Conservation (phyloP, 2,329 filamentous ascomycete species). For the Aspergillus sp. region DNA sequence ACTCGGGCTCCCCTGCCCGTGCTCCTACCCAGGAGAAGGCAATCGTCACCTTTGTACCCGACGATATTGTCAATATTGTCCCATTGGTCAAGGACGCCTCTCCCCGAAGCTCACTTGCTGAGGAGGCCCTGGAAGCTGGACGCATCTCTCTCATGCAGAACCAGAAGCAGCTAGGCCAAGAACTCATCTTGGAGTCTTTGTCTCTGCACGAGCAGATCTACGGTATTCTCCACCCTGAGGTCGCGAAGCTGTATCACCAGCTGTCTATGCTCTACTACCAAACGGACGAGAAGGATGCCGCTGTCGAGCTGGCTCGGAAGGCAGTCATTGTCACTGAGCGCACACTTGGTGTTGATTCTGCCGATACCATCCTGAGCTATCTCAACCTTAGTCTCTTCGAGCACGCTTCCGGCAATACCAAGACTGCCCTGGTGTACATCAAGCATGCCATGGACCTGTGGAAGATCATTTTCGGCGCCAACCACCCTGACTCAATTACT, state of each 20-base stretch:
- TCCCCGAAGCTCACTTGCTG: conserved; percentile 84
- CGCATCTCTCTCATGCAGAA: conserved; percentile 94
- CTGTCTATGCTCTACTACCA: conserved; percentile 96
- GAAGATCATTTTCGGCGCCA: conserved; percentile 93
- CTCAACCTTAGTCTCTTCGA: conserved; percentile 93
- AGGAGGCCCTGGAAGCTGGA: conserved; percentile 93
- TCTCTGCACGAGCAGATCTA: conserved; percentile 99
- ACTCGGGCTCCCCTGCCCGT: conserved; percentile 48
- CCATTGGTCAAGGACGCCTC: conserved; percentile 92
- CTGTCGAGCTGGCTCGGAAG: conserved; percentile 92
- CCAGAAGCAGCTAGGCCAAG: conserved; percentile 93
- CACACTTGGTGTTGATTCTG: conserved; percentile 88
- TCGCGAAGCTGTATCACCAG: conserved; percentile 91
- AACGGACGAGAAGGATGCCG: conserved; percentile 94
- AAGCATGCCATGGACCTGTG: conserved; percentile 91
- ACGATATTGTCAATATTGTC: conserved; percentile 90
- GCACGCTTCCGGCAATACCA: conserved; percentile 88
- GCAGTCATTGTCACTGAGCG: conserved; percentile 94
- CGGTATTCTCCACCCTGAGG: conserved; percentile 93
- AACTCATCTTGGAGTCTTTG: conserved; percentile 90
- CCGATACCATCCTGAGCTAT: conserved; percentile 92
- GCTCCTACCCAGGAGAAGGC: conserved; percentile 45
- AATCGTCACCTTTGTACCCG: conserved; percentile 68
- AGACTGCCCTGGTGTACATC: conserved; percentile 80
- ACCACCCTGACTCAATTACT: conserved; percentile 96